Percentiles rank a stretch among this genome's conserved stretches.
These are phyloP conservation scores for Candida broadrunensis DNA, from an alignment of 805 yeast genomes.

Conservation along the genomic window DNA sequence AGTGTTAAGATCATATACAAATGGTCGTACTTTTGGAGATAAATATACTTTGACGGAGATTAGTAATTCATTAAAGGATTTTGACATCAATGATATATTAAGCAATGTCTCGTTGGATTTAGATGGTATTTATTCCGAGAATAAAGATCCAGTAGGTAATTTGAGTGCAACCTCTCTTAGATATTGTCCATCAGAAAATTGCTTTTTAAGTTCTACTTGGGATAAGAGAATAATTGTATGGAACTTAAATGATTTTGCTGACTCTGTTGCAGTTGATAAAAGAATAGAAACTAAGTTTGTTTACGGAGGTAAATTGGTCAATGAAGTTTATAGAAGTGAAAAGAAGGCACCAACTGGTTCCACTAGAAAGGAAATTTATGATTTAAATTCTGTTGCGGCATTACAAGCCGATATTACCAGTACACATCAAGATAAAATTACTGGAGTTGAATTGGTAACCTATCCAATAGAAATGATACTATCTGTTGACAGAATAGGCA, in stretches of 20 bases:
- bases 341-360: not conserved
- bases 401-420: not conserved
- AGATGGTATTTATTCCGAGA: constrained; percentile 13
- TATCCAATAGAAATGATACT: constrained; percentile 60
- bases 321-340: not conserved
- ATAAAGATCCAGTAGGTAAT: constrained; percentile 4
- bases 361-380: not conserved
- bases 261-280: constrained; percentile 12
- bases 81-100: constrained; percentile 15
- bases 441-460: constrained; percentile 42
- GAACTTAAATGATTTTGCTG: constrained; percentile 17
- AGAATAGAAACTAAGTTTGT: constrained; percentile 2
- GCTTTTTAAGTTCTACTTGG: constrained; percentile 23
- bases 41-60: constrained; percentile 22
- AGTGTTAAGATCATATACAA: constrained; percentile 13
- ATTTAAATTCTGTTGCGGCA: not conserved
- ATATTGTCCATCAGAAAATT: constrained; percentile 4
- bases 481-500: constrained; percentile 67
- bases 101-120: constrained; percentile 7
- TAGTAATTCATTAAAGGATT: constrained; percentile 9
- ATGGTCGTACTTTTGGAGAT: constrained; percentile 9
- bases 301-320: not conserved
- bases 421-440: constrained; percentile 6
- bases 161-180: not conserved
- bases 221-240: constrained; percentile 26